A percentile compares a stretch with the other conserved stretches of the same genome.
Evolutionary conservation across 73 alveolate genomes (phyloP).

Genomic region (Paramecium pentaurelia): DNA sequence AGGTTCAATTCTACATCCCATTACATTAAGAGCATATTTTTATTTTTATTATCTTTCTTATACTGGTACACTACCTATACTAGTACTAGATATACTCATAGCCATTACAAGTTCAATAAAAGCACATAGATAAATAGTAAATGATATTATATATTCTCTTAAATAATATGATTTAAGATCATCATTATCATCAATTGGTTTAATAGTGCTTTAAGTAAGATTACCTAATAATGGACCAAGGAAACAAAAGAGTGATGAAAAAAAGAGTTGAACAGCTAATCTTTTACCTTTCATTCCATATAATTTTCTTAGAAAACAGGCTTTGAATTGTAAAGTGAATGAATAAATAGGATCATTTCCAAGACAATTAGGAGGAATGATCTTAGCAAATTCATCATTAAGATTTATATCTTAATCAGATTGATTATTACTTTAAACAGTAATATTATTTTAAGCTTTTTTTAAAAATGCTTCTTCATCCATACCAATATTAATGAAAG

Average conservation of each 20-base stretch:
- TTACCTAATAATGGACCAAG: background rate
- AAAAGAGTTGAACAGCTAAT: background rate
- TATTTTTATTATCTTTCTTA: constrained; percentile 40
- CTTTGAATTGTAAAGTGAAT: background rate
- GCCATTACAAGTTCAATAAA: background rate
- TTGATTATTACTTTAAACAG: background rate
- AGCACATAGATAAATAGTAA: background rate
- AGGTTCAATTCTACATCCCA: constrained; percentile 61
- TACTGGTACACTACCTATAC: background rate
- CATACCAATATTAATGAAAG: constrained; percentile 88
- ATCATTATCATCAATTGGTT: background rate
- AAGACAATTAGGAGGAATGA: constrained; percentile 6
- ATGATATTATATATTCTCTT: background rate
- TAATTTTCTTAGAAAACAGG: background rate
- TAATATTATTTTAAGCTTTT: background rate
- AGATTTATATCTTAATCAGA: background rate
- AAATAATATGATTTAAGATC: background rate
- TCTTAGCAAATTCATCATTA: constrained; percentile 11
- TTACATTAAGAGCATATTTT: constrained; percentile 60
- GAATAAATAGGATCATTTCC: background rate
- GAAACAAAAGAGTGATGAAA: background rate
- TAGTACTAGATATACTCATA: background rate
- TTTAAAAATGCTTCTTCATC: constrained; percentile 63
- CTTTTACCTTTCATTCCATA: background rate
- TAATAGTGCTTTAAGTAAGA: background rate